These are phyloP conservation scores for Hypoxylon sp. DNA, from an alignment of 2,329 filamentous ascomycete genomes.

Conservation along the genomic window DNA sequence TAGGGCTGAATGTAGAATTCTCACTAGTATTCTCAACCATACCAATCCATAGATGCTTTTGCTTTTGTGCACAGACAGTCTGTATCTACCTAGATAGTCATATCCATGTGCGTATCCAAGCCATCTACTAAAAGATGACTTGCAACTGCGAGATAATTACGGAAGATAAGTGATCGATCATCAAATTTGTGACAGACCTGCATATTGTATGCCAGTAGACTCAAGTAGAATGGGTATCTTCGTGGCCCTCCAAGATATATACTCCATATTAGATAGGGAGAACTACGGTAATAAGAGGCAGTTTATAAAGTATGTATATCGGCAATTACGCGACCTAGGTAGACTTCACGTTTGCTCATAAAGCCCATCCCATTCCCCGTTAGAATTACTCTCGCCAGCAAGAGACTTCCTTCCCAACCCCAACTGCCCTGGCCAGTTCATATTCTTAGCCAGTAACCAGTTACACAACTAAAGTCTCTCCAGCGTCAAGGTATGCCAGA, in stretches of 20 bases:
- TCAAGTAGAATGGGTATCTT: background rate
- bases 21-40: conserved; percentile 10
- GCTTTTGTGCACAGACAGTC: conserved; percentile 12
- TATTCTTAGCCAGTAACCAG: background rate
- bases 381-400: background rate
- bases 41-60: background rate
- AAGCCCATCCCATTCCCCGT: conserved; percentile 9
- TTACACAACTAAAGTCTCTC: background rate
- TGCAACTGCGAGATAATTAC: conserved; percentile 12
- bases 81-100: conserved; percentile 3
- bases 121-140: conserved; percentile 1
- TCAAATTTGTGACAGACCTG: conserved; percentile 16
- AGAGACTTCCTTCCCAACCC: conserved; percentile 5
- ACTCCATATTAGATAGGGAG: background rate
- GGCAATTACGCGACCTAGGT: background rate
- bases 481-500: background rate
- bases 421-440: background rate
- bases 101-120: conserved; percentile 1
- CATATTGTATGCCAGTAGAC: background rate
- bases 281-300: background rate
- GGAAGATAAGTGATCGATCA: conserved; percentile 14
- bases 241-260: background rate
- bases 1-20: conserved; percentile 12
- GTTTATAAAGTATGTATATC: background rate
- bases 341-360: background rate